Conservation (phyloP, 345 rosid species). For the Hypericum androsaemum region DNA sequence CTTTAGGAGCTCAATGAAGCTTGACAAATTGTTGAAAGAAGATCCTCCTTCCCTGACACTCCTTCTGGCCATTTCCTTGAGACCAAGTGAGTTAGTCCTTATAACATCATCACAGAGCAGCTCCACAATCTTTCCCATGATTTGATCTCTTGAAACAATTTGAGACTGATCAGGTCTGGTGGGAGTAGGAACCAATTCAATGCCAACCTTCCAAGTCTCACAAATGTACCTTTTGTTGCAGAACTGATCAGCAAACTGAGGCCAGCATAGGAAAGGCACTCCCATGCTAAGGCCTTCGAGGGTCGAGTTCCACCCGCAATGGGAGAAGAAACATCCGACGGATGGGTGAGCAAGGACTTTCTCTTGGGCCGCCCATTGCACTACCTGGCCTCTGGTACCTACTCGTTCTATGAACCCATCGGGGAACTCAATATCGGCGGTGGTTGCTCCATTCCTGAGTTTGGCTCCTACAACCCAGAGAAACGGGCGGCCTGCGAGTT, state of each 20-base stretch:
- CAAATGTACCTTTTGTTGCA: conserved; percentile 1
- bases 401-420: background rate
- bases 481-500: conserved; percentile 3
- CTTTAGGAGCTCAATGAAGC: too few relatives aligned
- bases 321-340: conserved; percentile 10
- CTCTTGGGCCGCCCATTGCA: conserved; percentile 13
- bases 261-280: conserved; percentile 9
- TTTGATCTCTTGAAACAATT: conserved; percentile 2
- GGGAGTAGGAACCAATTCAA: background rate
- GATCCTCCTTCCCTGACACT: conserved; percentile 3
- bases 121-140: background rate
- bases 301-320: conserved; percentile 10
- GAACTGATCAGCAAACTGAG: conserved; percentile 5
- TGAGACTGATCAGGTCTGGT: too few relatives aligned
- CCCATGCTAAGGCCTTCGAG: conserved; percentile 6
- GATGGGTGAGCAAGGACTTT: conserved; percentile 7
- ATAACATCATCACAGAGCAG: background rate
- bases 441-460: background rate
- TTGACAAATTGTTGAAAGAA: too few relatives aligned
- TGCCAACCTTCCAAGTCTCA: conserved; percentile 6
- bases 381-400: background rate
- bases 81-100: conserved; percentile 3
- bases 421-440: background rate
- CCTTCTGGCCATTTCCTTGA: background rate
- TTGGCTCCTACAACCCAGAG: conserved; percentile 9